Base-by-base conservation (phyloP, 2,329 filamentous ascomycete genomes). In the Conoideocrella luteorostrata region DNA sequence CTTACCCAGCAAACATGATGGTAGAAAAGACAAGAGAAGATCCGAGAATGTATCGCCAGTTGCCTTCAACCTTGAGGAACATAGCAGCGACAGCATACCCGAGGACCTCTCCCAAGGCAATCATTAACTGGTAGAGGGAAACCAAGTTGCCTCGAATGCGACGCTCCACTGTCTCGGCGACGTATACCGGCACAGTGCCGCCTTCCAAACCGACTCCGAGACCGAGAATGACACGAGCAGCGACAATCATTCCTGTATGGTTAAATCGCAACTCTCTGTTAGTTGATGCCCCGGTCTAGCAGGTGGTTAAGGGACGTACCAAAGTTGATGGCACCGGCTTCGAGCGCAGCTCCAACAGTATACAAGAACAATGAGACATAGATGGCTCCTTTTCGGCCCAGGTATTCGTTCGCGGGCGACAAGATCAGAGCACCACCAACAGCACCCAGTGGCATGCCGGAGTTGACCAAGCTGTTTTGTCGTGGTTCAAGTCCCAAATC, bases 71-170 rank as follows among this genome's bases (percentile, higher is more conserved):
- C n/a, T 69, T 73, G 48, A 86, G 68, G 61, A 88, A 88, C 45
- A 87, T 86, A 37, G 84, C 84, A 0, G 80, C 83, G 1, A 87
- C 75, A 5, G 80, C 83, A 47, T 87, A 87, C 3, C 84, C 84
- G 2, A 88, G 67, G 2, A 88, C 83, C 53, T 87, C 84, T 22
- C 84, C 84, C 0, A 88, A 70, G 0, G 84, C 84, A 54, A 88
- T 88, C 63, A 84, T 86, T 63, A 87, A 78, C 57, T 88, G 84
- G 59, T 87, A 88, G 0, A 87, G 67, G 0, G 82, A 86, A 2
- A 88, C 84, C 39, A 88, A 64, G 59, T 87, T 87, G 51, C 84
- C 84, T 53, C 84, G 77, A 20, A 85, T 71, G 46, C 70, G 73
- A 24, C 78, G 71, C 53, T 84, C 80, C 34, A 86, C 83, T 0